Percentiles rank a stretch among this genome's conserved stretches.
Evolutionary conservation across 2,329 filamentous ascomycete species (phyloP).

Genomic region (Fusarium tanahbumbuense): DNA sequence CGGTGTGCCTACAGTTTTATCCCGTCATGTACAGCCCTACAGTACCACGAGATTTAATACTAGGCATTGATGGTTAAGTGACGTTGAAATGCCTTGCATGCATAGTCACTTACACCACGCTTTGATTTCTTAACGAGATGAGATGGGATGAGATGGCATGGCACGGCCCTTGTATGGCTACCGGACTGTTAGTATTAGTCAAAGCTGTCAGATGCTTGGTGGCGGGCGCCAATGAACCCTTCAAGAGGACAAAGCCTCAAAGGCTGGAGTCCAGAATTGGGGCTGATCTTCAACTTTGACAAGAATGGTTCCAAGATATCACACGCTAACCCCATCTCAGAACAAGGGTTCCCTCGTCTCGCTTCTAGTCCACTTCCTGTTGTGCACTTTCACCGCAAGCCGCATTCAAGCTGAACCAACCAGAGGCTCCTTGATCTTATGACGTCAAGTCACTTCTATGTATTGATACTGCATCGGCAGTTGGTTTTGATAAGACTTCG

Average conservation of each 20-base stretch:
- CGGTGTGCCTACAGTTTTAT: neutral
- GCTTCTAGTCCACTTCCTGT: conserved; percentile 19
- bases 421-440: conserved; percentile 25
- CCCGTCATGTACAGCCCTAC: neutral
- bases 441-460: conserved; percentile 39
- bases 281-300: conserved; percentile 40
- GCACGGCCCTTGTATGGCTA: conserved; percentile 30
- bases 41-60: neutral
- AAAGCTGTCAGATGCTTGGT: conserved; percentile 26
- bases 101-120: conserved; percentile 15
- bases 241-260: conserved; percentile 14
- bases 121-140: conserved; percentile 10
- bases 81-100: conserved; percentile 1
- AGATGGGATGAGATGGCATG: conserved; percentile 22
- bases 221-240: conserved; percentile 33
- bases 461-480: conserved; percentile 31
- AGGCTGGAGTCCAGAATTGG: conserved; percentile 33
- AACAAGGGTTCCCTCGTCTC: conserved; percentile 33
- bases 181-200: conserved; percentile 11
- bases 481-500: conserved; percentile 16
- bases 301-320: conserved; percentile 40
- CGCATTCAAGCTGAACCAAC: conserved; percentile 31
- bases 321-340: conserved; percentile 35
- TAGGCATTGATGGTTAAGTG: conserved; percentile 2
- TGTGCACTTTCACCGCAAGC: conserved; percentile 39